Evolutionary conservation across 371 early-diverging fungal species (phyloP).

Genomic region (Blakeslea trispora): DNA sequence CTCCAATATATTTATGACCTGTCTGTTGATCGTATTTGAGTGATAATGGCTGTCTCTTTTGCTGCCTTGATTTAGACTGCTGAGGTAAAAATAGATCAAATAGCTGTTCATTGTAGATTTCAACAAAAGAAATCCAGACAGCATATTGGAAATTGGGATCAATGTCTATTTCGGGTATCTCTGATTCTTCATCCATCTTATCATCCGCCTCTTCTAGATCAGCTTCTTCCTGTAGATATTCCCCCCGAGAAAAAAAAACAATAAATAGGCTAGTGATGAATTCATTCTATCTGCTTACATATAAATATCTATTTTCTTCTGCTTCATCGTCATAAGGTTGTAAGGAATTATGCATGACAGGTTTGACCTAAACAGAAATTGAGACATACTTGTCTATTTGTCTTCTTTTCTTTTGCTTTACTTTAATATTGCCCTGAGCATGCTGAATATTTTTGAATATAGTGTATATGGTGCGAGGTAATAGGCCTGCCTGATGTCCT

Average conservation of each 20-base stretch:
- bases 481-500: slow-evolving; percentile 49
- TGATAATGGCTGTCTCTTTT: slow-evolving; percentile 48
- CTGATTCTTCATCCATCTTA: neutral
- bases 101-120: slow-evolving; percentile 84
- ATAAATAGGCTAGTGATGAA: too few species aligned
- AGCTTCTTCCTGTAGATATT: too few species aligned
- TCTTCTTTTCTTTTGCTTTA: slow-evolving; percentile 33
- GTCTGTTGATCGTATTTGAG: slow-evolving; percentile 59
- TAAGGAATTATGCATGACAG: slow-evolving; percentile 45
- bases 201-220: too few species aligned
- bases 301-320: slow-evolving; percentile 43
- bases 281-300: slow-evolving; percentile 7
- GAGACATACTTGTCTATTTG: neutral
- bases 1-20: slow-evolving; percentile 59
- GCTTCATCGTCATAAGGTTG: slow-evolving; percentile 30
- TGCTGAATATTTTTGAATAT: slow-evolving; percentile 53
- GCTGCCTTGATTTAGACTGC: slow-evolving; percentile 30
- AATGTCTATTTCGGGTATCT: slow-evolving; percentile 17
- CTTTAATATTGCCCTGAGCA: slow-evolving; percentile 31
- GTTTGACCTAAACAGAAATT: slow-evolving; percentile 32
- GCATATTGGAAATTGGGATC: slow-evolving; percentile 64
- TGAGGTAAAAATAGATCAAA: slow-evolving; percentile 72
- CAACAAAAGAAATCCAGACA: slow-evolving; percentile 75
- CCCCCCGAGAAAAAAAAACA: too few species aligned
- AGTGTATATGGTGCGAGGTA: slow-evolving; percentile 62